phyloP scores from a whole-genome alignment of 352 stramenopile species.

The Pythium brassicae region DNA sequence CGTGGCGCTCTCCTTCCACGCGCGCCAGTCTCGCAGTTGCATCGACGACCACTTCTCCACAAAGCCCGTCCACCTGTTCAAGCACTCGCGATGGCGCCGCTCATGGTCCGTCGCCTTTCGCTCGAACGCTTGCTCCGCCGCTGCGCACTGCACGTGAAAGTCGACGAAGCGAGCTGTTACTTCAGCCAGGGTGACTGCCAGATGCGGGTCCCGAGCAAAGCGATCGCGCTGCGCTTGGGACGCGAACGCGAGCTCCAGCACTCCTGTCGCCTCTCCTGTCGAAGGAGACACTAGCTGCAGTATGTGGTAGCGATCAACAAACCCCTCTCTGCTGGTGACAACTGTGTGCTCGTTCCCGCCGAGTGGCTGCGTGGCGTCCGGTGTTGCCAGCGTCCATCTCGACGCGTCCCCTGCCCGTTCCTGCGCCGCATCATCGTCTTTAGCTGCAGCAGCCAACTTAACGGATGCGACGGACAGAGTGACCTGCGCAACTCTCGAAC shows the following conservation, averaged over 20 bases:
- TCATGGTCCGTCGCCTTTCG: not conserved
- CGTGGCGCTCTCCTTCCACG: conserved; percentile 4
- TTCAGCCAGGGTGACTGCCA: not conserved
- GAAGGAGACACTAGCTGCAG: conserved; percentile 1
- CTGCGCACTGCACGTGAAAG: not conserved
- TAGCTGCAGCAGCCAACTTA: conserved; percentile 1
- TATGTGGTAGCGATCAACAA: conserved; percentile 2
- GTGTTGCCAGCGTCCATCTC: too few species aligned
- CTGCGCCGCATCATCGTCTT: not conserved
- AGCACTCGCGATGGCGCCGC: not conserved
- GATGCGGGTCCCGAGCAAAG: conserved; percentile 1
- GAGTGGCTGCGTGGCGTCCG: too few species aligned
- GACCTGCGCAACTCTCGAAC: not conserved
- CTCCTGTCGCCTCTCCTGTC: not conserved
- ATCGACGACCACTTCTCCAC: conserved; percentile 9
- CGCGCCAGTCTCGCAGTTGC: not conserved
- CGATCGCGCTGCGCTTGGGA: conserved; percentile 6
- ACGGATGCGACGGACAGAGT: conserved; percentile 3
- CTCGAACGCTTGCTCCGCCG: not conserved
- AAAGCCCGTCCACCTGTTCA: conserved; percentile 6
- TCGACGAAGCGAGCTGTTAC: not conserved
- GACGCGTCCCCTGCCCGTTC: too few species aligned
- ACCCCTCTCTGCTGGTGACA: not conserved
- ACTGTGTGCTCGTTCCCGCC: not conserved
- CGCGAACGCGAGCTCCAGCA: conserved; percentile 15